Evolutionary conservation across 192 early-diverging fungal genomes (phyloP).

Genomic region (Dispira parvispora): DNA sequence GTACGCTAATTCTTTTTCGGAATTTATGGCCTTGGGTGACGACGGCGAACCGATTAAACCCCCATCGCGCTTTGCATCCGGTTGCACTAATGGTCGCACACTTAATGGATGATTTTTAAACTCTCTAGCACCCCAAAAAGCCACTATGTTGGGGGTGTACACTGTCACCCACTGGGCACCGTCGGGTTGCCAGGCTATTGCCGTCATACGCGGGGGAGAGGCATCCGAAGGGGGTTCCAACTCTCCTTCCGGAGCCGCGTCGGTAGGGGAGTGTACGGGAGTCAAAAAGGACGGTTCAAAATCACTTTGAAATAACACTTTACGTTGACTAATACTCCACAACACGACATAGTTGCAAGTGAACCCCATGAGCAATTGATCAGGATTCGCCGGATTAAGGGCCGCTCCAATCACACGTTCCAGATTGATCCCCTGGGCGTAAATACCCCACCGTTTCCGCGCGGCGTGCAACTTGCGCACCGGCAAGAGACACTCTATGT

Average conservation of each 20-base stretch:
- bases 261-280: too few species aligned
- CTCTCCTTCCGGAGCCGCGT: too few species aligned
- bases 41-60: too few species aligned
- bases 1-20: too few species aligned
- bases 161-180: neutral
- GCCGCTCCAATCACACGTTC: neutral
- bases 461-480: neutral
- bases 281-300: neutral
- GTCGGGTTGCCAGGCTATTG: neutral
- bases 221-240: too few species aligned
- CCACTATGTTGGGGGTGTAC: neutral
- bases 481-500: neutral
- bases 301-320: neutral
- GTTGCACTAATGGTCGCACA: too few species aligned
- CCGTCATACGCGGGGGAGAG: neutral
- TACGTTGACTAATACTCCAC: neutral
- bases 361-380: neutral
- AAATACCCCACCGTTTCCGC: neutral
- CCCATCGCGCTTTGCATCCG: too few species aligned
- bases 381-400: neutral
- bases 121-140: neutral
- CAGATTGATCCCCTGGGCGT: neutral
- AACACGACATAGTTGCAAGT: neutral
- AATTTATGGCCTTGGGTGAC: too few species aligned
- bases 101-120: neutral